These are phyloP conservation scores for Saturnispora saitoi DNA, from an alignment of 805 yeast genomes.

Conservation along the genomic window DNA sequence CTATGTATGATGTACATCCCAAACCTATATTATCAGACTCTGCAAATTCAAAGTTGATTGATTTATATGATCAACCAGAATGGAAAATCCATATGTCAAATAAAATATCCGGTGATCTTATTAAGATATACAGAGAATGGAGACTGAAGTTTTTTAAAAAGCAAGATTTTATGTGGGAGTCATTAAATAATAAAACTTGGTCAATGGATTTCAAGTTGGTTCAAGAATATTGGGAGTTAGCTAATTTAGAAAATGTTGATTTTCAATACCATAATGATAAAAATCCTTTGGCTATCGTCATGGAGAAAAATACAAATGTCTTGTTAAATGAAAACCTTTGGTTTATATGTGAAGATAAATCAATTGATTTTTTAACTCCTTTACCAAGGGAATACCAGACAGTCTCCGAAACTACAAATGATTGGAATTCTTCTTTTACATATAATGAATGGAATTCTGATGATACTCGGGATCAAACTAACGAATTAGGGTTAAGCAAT, in stretches of 20 bases:
- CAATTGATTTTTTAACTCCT: not conserved
- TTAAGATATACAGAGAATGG: slow-evolving; percentile 11
- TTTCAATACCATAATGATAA: not conserved
- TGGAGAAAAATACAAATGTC: not conserved
- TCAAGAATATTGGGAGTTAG: slow-evolving; percentile 1
- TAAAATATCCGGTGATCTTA: not conserved
- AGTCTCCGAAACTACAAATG: not conserved
- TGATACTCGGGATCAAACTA: not conserved
- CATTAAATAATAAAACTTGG: not conserved
- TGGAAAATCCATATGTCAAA: slow-evolving; percentile 8
- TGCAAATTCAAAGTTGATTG: not conserved
- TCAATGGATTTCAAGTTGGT: not conserved
- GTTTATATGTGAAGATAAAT: not conserved
- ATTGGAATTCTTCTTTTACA: not conserved
- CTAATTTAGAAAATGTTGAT: not conserved
- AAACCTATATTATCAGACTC: not conserved
- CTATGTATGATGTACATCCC: slow-evolving; percentile 2
- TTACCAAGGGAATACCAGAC: not conserved
- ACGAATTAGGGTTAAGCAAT: not conserved
- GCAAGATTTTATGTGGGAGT: slow-evolving; percentile 5
- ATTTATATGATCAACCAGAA: slow-evolving; percentile 6
- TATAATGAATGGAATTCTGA: not conserved
- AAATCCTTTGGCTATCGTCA: not conserved
- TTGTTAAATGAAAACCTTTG: not conserved
- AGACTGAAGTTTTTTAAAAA: slow-evolving; percentile 7